Evolutionary conservation across 768 basidiomycete genomes (phyloP).

Genomic region (Mycena haematopus): DNA sequence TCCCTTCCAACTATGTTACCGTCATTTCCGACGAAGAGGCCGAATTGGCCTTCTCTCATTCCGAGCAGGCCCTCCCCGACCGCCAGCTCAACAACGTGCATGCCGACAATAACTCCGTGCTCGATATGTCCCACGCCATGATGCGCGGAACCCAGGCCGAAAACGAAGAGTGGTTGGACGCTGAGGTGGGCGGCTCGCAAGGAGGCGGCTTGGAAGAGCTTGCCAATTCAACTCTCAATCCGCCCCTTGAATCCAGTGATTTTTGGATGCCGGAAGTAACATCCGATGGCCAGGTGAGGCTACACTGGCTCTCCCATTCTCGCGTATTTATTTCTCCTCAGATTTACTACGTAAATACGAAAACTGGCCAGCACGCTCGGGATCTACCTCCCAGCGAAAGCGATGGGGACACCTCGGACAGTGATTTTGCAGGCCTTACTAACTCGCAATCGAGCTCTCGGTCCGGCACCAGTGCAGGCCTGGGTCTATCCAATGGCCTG

Average conservation of each 20-base stretch:
- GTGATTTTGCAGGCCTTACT: conserved; percentile 64
- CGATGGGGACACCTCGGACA: conserved; percentile 68
- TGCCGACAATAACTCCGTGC: conserved; percentile 40
- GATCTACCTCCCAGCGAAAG: conserved; percentile 86
- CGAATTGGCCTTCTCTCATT: conserved; percentile 64
- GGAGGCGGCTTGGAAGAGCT: conserved; percentile 41
- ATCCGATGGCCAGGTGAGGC: conserved; percentile 74
- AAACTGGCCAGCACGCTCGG: conserved; percentile 81
- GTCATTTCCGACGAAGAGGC: conserved; percentile 82
- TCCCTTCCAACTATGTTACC: conserved; percentile 94
- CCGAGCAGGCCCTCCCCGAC: conserved; percentile 51
- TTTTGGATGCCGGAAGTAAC: conserved; percentile 94
- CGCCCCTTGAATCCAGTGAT: conserved; percentile 62
- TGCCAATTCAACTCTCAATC: conserved; percentile 34
- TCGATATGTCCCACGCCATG: conserved; percentile 58
- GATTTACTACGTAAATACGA: conserved; percentile 96
- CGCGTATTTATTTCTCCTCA: conserved; percentile 37
- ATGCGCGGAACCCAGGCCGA: conserved; percentile 49
- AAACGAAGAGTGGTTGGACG: conserved; percentile 66
- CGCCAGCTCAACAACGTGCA: conserved; percentile 33
- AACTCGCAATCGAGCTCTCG: conserved; percentile 62
- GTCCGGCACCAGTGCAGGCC: conserved; percentile 57
- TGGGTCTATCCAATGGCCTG: conserved; percentile 51
- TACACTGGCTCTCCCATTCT: not conserved
- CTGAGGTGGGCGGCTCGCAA: conserved; percentile 44